Evolutionary conservation across 2,329 filamentous ascomycete species (phyloP).

Genomic region (Claviceps purpurea): DNA sequence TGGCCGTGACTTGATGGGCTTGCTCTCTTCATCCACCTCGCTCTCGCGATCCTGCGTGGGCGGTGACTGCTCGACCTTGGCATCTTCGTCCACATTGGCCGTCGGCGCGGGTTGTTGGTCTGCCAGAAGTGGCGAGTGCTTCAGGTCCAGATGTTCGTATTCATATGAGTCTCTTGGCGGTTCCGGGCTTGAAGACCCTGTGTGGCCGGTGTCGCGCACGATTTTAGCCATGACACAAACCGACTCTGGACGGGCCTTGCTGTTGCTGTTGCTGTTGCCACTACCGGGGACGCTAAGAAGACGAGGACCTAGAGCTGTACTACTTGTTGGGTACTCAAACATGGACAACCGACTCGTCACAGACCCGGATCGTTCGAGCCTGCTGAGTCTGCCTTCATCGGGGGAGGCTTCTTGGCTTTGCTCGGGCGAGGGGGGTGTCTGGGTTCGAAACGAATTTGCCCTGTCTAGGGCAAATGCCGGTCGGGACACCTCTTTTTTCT

Average conservation of each 20-base stretch:
- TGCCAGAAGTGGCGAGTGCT: conserved; percentile 45
- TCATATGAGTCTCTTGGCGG: conserved; percentile 28
- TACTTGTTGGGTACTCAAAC: conserved; percentile 29
- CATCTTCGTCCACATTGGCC: conserved; percentile 11
- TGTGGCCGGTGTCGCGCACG: conserved; percentile 46
- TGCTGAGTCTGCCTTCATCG: conserved; percentile 22
- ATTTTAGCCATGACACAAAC: conserved; percentile 84
- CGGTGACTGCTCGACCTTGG: conserved; percentile 17
- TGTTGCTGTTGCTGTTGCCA: conserved; percentile 21
- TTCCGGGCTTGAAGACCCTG: conserved; percentile 27
- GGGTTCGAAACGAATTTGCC: conserved; percentile 24
- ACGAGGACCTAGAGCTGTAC: conserved; percentile 9
- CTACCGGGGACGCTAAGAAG: conserved; percentile 10
- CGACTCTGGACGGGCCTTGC: conserved; percentile 53
- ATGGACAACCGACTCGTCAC: conserved; percentile 42
- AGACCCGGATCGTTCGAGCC: conserved; percentile 37
- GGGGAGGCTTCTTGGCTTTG: conserved; percentile 34
- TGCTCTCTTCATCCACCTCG: conserved; percentile 20
- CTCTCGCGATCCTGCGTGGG: conserved; percentile 22
- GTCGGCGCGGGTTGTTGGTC: conserved; percentile 33
- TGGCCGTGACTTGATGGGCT: conserved; percentile 30
- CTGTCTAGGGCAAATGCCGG: conserved; percentile 33
- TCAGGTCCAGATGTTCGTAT: conserved; percentile 36
- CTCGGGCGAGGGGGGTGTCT: conserved; percentile 18
- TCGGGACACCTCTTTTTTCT: conserved; percentile 32